These are phyloP conservation scores for Coniella lustricola DNA, from an alignment of 2,329 filamentous ascomycete genomes.

Conservation along the genomic window DNA sequence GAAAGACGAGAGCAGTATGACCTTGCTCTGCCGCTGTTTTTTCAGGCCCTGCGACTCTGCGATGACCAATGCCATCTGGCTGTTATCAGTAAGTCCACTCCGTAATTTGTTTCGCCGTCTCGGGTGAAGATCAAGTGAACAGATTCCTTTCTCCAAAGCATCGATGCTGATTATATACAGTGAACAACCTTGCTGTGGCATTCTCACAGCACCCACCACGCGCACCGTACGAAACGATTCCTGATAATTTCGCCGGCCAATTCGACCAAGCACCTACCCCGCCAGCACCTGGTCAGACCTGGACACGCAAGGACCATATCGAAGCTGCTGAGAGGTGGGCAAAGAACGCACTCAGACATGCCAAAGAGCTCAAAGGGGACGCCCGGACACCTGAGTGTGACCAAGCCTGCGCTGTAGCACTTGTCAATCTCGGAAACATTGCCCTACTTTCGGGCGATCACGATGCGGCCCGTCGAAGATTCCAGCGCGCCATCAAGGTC, in stretches of 20 bases:
- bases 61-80: constrained; percentile 67
- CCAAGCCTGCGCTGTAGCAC: constrained; percentile 70
- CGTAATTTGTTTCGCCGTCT: too few relatives aligned
- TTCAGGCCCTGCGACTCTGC: constrained; percentile 71
- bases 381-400: constrained; percentile 74
- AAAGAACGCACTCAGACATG: constrained; percentile 63
- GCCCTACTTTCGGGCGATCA: constrained; percentile 65
- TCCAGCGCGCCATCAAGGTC: constrained; percentile 60
- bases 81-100: constrained; percentile 56
- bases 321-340: constrained; percentile 73
- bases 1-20: constrained; percentile 67
- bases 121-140: too few relatives aligned
- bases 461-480: constrained; percentile 59
- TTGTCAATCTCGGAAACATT: constrained; percentile 83
- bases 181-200: constrained; percentile 74
- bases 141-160: neutral
- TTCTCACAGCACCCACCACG: constrained; percentile 59
- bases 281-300: constrained; percentile 19
- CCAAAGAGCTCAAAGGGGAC: constrained; percentile 57
- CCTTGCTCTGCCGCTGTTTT: constrained; percentile 76
- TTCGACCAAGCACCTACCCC: neutral
- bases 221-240: constrained; percentile 26
- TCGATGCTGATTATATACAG: constrained; percentile 27
- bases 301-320: constrained; percentile 55
- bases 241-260: constrained; percentile 12